Evolutionary conservation across 192 early-diverging fungal genomes (phyloP).

Genomic region (Ramicandelaber brevisporus): DNA sequence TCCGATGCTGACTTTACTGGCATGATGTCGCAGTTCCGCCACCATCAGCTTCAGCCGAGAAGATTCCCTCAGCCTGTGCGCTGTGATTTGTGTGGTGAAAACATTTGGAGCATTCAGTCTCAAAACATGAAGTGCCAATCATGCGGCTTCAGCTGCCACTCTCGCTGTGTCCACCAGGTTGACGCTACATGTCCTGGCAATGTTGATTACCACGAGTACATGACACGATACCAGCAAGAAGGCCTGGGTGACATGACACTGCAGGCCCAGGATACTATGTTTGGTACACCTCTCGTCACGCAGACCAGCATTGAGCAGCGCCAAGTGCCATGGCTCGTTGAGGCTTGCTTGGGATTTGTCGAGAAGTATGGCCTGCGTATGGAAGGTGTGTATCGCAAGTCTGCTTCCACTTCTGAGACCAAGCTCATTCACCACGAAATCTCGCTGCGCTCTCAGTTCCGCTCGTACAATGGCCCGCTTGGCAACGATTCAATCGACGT

Average conservation of each 20-base stretch:
- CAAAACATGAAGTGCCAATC: conserved; percentile 5
- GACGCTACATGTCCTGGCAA: conserved; percentile 8
- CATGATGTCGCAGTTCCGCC: too few species aligned
- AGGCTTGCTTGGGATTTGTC: conserved; percentile 37
- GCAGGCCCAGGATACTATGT: conserved; percentile 18
- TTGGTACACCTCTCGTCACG: conserved; percentile 30
- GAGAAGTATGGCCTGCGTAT: conserved; percentile 34
- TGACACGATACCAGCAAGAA: neutral
- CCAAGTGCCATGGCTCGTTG: conserved; percentile 37
- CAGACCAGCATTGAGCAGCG: conserved; percentile 26
- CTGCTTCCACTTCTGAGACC: conserved; percentile 45
- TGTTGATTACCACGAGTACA: conserved; percentile 1
- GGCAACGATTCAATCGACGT: conserved; percentile 23
- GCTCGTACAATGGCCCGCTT: conserved; percentile 9
- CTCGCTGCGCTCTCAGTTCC: conserved; percentile 20
- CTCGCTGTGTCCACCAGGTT: conserved; percentile 11
- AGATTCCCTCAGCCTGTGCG: conserved; percentile 1
- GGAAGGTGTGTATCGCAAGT: conserved; percentile 63
- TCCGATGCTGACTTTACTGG: too few species aligned
- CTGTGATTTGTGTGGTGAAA: conserved; percentile 3
- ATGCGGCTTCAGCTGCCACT: conserved; percentile 20
- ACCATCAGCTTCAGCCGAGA: conserved; percentile 1
- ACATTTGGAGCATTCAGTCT: conserved; percentile 2
- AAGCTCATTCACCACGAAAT: conserved; percentile 37
- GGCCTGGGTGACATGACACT: conserved; percentile 8